Percentiles rank a stretch among this genome's conserved stretches.
Conservation (phyloP, 345 rosid genomes). For the Murraya koenigii region DNA sequence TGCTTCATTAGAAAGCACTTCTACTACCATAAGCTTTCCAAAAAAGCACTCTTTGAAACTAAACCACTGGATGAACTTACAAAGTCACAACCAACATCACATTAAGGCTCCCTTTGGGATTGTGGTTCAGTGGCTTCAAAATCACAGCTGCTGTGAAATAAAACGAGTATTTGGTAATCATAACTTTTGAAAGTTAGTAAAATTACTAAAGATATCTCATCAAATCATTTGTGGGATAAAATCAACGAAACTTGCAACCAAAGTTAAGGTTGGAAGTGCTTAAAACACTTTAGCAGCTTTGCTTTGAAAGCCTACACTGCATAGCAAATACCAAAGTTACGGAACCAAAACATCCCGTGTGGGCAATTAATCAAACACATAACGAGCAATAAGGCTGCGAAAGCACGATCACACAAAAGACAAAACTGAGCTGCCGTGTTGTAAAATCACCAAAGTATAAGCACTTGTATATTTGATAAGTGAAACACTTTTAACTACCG, state of each 20-base stretch:
- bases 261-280: not conserved
- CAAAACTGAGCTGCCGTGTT: not conserved
- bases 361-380: conserved; percentile 2
- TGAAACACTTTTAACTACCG: not conserved
- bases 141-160: not conserved
- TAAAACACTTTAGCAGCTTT: too few species aligned
- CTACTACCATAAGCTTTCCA: not conserved
- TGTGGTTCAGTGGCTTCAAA: not conserved
- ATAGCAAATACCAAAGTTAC: not conserved
- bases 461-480: too few species aligned
- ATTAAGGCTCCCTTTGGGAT: not conserved
- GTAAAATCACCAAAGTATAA: too few species aligned
- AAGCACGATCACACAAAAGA: not conserved
- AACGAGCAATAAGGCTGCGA: not conserved
- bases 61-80: not conserved
- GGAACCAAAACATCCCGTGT: not conserved
- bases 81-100: not conserved
- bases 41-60: not conserved
- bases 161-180: not conserved
- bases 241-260: not conserved
- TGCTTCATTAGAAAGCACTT: not conserved
- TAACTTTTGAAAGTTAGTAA: too few species aligned
- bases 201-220: not conserved
- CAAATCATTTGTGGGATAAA: not conserved
- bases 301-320: not conserved